Conservation (phyloP, 805 yeast genomes). For the Blastobotrys americana region DNA sequence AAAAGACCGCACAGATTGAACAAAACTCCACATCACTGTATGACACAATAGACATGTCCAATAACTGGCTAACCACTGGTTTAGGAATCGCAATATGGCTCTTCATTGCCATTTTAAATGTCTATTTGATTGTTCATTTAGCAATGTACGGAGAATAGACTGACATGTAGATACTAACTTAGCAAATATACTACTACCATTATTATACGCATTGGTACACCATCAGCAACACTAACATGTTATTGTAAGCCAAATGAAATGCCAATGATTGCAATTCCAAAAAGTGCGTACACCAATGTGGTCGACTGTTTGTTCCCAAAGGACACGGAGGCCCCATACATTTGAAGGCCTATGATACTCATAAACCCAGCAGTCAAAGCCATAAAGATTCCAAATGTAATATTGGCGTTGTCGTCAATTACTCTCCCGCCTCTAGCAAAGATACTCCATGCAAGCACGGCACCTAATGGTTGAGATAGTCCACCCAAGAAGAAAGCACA, state of each 20-base stretch:
- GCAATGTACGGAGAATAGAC: conserved; percentile 32
- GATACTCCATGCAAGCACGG: conserved; percentile 56
- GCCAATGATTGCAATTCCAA: conserved; percentile 55
- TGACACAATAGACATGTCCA: conserved; percentile 29
- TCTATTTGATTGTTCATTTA: conserved; percentile 49
- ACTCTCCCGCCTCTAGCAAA: conserved; percentile 18
- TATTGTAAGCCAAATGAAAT: conserved; percentile 33
- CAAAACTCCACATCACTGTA: conserved; percentile 4
- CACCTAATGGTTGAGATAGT: conserved; percentile 85
- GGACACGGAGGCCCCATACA: conserved; percentile 75
- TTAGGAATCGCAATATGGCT: conserved; percentile 58
- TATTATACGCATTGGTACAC: too few relatives aligned
- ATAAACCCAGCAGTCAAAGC: conserved; percentile 79
- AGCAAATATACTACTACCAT: too few relatives aligned
- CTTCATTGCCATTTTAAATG: conserved; percentile 62
- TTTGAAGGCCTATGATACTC: conserved; percentile 71
- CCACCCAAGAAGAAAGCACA: conserved; percentile 71
- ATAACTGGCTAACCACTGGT: conserved; percentile 49
- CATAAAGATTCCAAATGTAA: conserved; percentile 54
- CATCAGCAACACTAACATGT: not conserved
- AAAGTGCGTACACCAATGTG: conserved; percentile 52
- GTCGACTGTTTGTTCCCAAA: conserved; percentile 66
- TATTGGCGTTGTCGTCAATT: conserved; percentile 25
- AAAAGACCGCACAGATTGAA: conserved; percentile 2
- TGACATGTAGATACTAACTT: too few relatives aligned